phyloP scores from a whole-genome alignment of 176 grass and related monocot species.

The Rhipidocladum racemiflorum region DNA sequence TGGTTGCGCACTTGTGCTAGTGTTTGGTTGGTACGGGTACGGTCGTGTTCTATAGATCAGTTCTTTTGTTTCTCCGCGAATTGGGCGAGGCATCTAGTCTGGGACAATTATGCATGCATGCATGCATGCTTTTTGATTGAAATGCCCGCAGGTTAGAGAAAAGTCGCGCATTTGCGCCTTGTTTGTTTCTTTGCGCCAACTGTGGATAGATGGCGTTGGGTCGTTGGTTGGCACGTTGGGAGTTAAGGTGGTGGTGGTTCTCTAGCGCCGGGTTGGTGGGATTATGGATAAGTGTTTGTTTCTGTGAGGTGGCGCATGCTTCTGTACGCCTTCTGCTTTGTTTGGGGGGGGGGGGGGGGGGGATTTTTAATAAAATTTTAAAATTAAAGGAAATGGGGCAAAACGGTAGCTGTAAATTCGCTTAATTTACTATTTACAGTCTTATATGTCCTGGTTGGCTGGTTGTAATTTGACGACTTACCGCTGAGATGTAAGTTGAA shows the following conservation, averaged over 20 bases:
- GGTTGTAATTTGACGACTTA: not conserved
- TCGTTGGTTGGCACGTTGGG: constrained; percentile 31
- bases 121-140: constrained; percentile 18
- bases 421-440: constrained; percentile 1
- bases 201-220: constrained; percentile 23
- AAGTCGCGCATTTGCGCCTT: constrained; percentile 12
- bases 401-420: not conserved
- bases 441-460: not conserved
- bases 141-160: not conserved
- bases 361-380: not conserved
- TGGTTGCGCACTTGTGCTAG: not conserved
- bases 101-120: constrained; percentile 10
- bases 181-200: constrained; percentile 2
- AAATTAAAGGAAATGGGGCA: not conserved
- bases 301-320: constrained; percentile 10
- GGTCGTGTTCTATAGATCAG: not conserved
- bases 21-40: not conserved
- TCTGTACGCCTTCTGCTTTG: not conserved
- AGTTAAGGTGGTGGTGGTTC: constrained; percentile 36
- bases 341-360: no score
- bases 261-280: constrained; percentile 37
- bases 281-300: constrained; percentile 37
- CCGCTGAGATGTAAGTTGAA: not conserved
- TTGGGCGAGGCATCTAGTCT: not conserved
- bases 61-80: constrained; percentile 1